Evolutionary conservation across 345 rosid species (phyloP).

Genomic region (Lepidium sativum): DNA sequence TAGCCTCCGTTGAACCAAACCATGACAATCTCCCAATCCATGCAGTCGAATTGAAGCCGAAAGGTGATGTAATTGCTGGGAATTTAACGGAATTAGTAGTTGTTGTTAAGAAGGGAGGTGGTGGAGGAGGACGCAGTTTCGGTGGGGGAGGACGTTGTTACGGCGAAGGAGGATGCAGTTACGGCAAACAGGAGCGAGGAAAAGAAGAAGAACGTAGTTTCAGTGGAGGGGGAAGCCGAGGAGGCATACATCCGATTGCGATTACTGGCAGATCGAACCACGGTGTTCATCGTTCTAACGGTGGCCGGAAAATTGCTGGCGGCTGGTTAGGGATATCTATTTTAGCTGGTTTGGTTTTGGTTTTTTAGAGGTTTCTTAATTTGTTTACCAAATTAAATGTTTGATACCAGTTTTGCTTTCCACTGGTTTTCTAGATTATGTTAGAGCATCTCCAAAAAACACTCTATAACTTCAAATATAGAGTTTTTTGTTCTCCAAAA

Average conservation of each 20-base stretch:
- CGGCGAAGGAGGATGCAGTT: background rate
- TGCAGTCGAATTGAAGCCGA: background rate
- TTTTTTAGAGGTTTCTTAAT: background rate
- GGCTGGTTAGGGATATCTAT: conserved; percentile 2
- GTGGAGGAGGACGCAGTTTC: background rate
- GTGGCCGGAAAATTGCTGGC: conserved; percentile 2
- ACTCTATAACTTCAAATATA: too few relatives aligned
- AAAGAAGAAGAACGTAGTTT: background rate
- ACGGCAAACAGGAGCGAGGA: background rate
- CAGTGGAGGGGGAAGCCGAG: background rate
- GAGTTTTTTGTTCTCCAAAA: too few relatives aligned
- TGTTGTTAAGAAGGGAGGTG: background rate
- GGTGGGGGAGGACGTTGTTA: background rate
- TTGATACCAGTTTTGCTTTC: conserved; percentile 7
- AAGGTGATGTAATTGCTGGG: background rate
- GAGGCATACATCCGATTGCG: background rate
- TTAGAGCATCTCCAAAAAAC: too few relatives aligned
- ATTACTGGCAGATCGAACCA: conserved; percentile 4
- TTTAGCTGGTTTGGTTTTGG: conserved; percentile 20
- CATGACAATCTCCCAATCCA: background rate
- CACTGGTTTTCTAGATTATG: background rate
- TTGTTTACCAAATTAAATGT: conserved; percentile 7
- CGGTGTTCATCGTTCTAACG: conserved; percentile 15
- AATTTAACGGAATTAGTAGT: background rate
- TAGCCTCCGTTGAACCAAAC: background rate